Evolutionary conservation across 2,329 filamentous ascomycete genomes (phyloP).

Genomic region (Beauveria scarabaeidicola): DNA sequence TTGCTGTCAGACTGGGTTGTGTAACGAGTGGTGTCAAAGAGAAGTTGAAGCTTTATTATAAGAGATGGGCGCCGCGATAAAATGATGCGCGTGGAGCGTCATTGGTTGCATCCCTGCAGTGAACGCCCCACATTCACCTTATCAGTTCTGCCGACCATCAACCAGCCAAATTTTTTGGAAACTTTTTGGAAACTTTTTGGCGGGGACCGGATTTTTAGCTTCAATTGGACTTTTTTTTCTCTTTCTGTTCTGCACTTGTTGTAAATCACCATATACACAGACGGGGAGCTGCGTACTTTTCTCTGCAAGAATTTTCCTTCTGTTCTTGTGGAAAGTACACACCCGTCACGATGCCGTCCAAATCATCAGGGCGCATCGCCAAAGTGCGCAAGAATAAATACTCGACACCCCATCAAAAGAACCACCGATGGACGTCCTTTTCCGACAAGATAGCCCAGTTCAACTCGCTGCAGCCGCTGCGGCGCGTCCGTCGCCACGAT

Average conservation of each 20-base stretch:
- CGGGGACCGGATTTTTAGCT: conserved; percentile 9
- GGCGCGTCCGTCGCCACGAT: conserved; percentile 76
- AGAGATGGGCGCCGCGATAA: background rate
- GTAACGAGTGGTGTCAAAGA: background rate
- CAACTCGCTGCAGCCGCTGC: conserved; percentile 82
- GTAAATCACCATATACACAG: background rate
- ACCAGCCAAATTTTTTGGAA: conserved; percentile 23
- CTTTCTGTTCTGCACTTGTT: conserved; percentile 12
- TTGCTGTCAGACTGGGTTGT: background rate
- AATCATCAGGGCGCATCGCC: conserved; percentile 57
- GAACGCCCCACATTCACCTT: conserved; percentile 17
- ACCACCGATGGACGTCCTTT: conserved; percentile 88
- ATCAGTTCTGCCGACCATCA: conserved; percentile 28
- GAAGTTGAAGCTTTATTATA: background rate
- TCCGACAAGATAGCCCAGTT: conserved; percentile 82
- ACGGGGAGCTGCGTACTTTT: conserved; percentile 11
- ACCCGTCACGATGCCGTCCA: conserved; percentile 48
- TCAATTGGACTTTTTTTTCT: conserved; percentile 15
- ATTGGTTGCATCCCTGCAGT: conserved; percentile 21
- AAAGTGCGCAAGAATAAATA: conserved; percentile 63
- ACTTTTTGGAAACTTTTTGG: conserved; percentile 19
- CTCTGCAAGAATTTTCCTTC: conserved; percentile 11
- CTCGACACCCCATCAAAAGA: conserved; percentile 66
- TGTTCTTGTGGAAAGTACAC: background rate
- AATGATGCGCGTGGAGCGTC: conserved; percentile 23